Evolutionary conservation across 371 early-diverging fungal species (phyloP).

Genomic region (Aphelidium insulamus): DNA sequence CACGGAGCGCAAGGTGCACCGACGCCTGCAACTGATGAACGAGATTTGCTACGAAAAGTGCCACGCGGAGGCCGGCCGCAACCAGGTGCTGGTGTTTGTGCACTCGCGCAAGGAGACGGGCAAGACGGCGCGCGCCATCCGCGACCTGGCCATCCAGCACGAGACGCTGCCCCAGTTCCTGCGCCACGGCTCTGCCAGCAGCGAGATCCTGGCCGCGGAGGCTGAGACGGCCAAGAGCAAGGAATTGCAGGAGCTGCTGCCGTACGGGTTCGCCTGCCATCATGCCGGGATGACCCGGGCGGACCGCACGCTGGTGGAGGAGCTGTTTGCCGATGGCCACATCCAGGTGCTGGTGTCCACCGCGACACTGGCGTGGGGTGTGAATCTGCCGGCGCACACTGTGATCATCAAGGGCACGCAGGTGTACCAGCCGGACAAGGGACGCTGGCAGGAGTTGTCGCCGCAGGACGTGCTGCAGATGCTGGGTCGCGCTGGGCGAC

Average conservation of each 20-base stretch:
- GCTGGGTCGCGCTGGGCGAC: slow-evolving; percentile 99
- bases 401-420: slow-evolving; percentile 98
- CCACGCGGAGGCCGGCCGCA: slow-evolving; percentile 62
- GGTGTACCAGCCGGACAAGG: slow-evolving; percentile 86
- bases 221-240: slow-evolving; percentile 53
- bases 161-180: slow-evolving; percentile 59
- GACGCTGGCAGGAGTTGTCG: slow-evolving; percentile 75
- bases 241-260: slow-evolving; percentile 65
- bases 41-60: slow-evolving; percentile 83
- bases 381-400: slow-evolving; percentile 97
- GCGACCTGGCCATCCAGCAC: slow-evolving; percentile 73
- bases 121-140: slow-evolving; percentile 69
- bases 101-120: slow-evolving; percentile 95
- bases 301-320: slow-evolving; percentile 86
- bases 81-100: slow-evolving; percentile 92
- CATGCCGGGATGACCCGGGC: slow-evolving; percentile 96
- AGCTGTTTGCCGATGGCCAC: slow-evolving; percentile 73
- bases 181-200: slow-evolving; percentile 45
- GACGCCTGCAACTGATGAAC: slow-evolving; percentile 84
- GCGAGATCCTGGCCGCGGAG: slow-evolving; percentile 63
- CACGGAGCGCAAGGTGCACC: slow-evolving; percentile 83
- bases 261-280: slow-evolving; percentile 92
- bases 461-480: slow-evolving; percentile 96
- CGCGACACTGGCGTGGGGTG: slow-evolving; percentile 99
- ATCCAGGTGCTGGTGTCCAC: slow-evolving; percentile 92